Conservation (phyloP, 768 basidiomycete genomes). For the Mycena indigotica region DNA sequence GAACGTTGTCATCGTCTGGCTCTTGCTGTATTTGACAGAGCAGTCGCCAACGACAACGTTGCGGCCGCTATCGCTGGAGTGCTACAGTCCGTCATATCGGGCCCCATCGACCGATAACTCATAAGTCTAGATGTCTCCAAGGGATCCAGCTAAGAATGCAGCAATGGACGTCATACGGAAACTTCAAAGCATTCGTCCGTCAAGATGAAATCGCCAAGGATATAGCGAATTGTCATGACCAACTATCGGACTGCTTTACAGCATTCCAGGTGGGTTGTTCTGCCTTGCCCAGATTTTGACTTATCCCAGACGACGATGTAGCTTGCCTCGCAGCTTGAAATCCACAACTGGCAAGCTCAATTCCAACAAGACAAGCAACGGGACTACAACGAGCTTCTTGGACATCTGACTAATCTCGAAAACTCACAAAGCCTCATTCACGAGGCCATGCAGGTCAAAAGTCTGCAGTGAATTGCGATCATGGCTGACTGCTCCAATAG, state of each 20-base stretch:
- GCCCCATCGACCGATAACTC: too few relatives aligned
- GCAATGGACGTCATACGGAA: constrained; percentile 44
- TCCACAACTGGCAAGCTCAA: constrained; percentile 51
- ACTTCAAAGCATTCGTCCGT: constrained; percentile 45
- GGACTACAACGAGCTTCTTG: constrained; percentile 48
- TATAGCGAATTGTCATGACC: constrained; percentile 48
- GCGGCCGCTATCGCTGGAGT: constrained; percentile 35
- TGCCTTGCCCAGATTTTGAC: neutral
- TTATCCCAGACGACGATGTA: constrained; percentile 20
- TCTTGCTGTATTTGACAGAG: constrained; percentile 39
- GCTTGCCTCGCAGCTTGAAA: constrained; percentile 49
- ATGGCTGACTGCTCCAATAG: neutral
- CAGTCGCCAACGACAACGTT: constrained; percentile 32
- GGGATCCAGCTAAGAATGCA: constrained; percentile 43
- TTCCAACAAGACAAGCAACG: constrained; percentile 39
- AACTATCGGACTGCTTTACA: constrained; percentile 48
- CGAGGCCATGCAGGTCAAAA: constrained; percentile 27
- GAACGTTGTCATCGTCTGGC: constrained; percentile 50
- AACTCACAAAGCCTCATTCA: constrained; percentile 41
- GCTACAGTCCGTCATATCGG: constrained; percentile 24
- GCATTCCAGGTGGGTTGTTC: constrained; percentile 48
- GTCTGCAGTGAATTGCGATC: neutral
- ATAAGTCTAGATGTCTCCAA: constrained; percentile 29
- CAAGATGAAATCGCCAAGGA: constrained; percentile 46
- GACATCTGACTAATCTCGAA: constrained; percentile 45